A percentile compares a stretch with the other conserved stretches of the same genome.
phyloP scores from a whole-genome alignment of 495 filamentous ascomycete species.

The Hypoxylon rickii region DNA sequence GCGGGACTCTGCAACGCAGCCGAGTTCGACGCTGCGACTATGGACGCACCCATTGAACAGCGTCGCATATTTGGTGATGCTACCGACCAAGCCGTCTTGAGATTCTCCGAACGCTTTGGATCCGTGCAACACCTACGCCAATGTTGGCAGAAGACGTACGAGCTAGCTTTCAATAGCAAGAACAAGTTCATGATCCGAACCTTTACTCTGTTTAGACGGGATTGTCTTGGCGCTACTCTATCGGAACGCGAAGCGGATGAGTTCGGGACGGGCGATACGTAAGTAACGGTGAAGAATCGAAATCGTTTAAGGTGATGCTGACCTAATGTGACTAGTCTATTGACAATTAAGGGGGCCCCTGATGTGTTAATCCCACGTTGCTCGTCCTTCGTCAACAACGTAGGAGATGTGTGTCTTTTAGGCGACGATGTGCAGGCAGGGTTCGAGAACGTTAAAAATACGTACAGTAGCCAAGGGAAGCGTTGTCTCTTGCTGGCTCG shows the following conservation, averaged over 20 bases:
- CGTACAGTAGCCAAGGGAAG: constrained; percentile 66
- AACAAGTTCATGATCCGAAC: constrained; percentile 74
- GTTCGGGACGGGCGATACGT: constrained; percentile 50
- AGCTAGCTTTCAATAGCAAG: constrained; percentile 77
- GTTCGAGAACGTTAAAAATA: constrained; percentile 60
- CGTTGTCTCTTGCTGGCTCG: constrained; percentile 69
- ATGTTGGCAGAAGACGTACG: constrained; percentile 61
- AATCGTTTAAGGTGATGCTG: not conserved
- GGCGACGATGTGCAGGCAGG: constrained; percentile 39
- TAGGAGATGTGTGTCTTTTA: constrained; percentile 53
- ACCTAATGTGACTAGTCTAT: constrained; percentile 34
- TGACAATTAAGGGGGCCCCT: constrained; percentile 70
- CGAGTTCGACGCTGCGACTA: constrained; percentile 66
- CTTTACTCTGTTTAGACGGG: constrained; percentile 41
- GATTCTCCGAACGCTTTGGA: constrained; percentile 64
- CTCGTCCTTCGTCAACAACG: constrained; percentile 49
- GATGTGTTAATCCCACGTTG: constrained; percentile 65
- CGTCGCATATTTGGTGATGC: constrained; percentile 71
- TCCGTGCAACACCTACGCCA: constrained; percentile 54
- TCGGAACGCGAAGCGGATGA: constrained; percentile 40
- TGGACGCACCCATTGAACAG: constrained; percentile 54
- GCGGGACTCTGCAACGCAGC: constrained; percentile 71
- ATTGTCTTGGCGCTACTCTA: constrained; percentile 44
- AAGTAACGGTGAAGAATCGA: constrained; percentile 17
- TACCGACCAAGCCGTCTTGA: constrained; percentile 71